These are phyloP conservation scores for Aspergillus nanangensis DNA, from an alignment of 495 filamentous ascomycete species.

Conservation along the genomic window DNA sequence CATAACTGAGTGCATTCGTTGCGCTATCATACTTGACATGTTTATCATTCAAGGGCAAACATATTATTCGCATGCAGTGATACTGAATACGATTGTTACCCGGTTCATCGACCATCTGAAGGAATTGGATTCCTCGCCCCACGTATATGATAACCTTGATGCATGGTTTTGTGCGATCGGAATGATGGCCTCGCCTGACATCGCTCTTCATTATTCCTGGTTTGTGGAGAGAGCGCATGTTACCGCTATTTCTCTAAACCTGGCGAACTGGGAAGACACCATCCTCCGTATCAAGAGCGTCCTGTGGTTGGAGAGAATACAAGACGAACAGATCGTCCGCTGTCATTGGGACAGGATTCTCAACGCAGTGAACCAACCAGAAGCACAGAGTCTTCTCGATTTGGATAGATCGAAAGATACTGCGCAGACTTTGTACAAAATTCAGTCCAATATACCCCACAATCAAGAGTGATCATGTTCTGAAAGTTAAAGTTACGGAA, in stretches of 20 bases:
- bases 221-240: slow-evolving; percentile 19
- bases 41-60: slow-evolving; percentile 46
- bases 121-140: slow-evolving; percentile 9
- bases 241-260: slow-evolving; percentile 10
- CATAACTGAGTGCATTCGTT: slow-evolving; percentile 40
- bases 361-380: no score
- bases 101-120: slow-evolving; percentile 25
- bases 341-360: no score
- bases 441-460: no score
- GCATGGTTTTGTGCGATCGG: slow-evolving; percentile 39
- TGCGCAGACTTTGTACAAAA: no score
- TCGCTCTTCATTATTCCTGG: slow-evolving; percentile 23
- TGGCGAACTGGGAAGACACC: slow-evolving; percentile 21
- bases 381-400: no score
- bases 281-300: slow-evolving; percentile 21
- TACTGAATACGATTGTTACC: slow-evolving; percentile 28
- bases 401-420: no score
- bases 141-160: slow-evolving; percentile 16
- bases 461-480: no score
- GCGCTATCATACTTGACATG: slow-evolving; percentile 43
- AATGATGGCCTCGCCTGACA: slow-evolving; percentile 30
- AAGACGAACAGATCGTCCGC: no score
- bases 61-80: slow-evolving; percentile 44
- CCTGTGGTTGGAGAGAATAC: slow-evolving; percentile 36
- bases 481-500: no score